phyloP scores from a whole-genome alignment of 768 basidiomycete species.

The Favolaschia claudopus region DNA sequence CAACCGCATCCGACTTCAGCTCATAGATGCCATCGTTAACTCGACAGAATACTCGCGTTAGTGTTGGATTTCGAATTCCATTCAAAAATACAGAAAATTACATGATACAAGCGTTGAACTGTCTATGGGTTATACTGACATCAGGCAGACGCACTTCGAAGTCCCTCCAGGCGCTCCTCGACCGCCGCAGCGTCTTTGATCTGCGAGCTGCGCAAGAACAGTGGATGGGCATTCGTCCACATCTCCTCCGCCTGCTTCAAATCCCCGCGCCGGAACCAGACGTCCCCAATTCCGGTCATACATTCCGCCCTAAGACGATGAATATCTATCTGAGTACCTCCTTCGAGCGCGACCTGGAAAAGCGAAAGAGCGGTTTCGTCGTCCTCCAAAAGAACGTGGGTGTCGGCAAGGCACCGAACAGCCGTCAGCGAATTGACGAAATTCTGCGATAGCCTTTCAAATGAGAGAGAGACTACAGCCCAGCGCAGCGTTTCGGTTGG shows the following conservation, averaged over 20 bases:
- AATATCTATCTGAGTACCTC: not conserved
- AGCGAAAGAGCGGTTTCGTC: conserved; percentile 1
- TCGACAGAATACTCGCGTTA: too few species aligned
- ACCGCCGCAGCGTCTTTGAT: conserved; percentile 3
- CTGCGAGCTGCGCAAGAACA: not conserved
- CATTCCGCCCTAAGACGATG: conserved; percentile 1
- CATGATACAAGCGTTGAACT: too few species aligned
- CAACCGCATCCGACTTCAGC: too few species aligned
- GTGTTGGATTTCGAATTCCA: too few species aligned
- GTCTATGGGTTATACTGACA: too few species aligned
- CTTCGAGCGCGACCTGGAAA: not conserved
- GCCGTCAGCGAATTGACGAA: not conserved
- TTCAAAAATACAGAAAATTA: too few species aligned
- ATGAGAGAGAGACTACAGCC: not conserved
- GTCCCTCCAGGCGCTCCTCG: too few species aligned
- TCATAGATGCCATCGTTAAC: too few species aligned
- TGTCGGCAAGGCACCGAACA: conserved; percentile 2
- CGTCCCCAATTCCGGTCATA: conserved; percentile 1
- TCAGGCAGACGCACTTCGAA: too few species aligned
- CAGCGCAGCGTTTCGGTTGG: not conserved
- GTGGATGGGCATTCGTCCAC: not conserved
- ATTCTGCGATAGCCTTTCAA: not conserved
- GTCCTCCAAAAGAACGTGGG: not conserved
- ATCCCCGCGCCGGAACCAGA: conserved; percentile 2
- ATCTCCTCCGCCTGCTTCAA: not conserved